Conservation (phyloP, 2,329 filamentous ascomycete species). For the Colletotrichum sp. region DNA sequence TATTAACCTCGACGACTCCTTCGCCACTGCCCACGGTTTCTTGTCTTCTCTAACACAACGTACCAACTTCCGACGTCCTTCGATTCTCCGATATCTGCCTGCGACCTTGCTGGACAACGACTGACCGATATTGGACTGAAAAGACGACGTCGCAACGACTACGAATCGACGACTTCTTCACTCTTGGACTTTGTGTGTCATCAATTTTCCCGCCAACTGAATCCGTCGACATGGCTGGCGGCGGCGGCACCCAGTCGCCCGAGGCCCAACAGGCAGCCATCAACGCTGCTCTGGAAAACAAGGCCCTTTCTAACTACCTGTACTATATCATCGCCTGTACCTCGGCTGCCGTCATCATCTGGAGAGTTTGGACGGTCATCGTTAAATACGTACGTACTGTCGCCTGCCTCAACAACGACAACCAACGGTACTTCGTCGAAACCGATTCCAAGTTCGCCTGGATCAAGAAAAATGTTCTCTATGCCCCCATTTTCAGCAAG, state of each 20-base stretch:
- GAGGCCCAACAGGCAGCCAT: conserved; percentile 29
- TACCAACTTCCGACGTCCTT: not conserved
- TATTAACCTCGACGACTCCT: not conserved
- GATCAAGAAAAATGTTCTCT: conserved; percentile 70
- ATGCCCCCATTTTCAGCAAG: conserved; percentile 68
- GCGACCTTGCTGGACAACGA: not conserved
- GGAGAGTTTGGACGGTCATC: conserved; percentile 66
- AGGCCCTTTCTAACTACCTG: conserved; percentile 64
- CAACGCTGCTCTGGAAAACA: conserved; percentile 46
- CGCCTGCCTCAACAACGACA: conserved; percentile 78
- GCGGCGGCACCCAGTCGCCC: conserved; percentile 20
- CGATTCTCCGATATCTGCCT: not conserved
- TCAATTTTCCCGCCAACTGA: not conserved
- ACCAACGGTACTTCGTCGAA: conserved; percentile 77
- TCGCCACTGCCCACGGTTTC: not conserved
- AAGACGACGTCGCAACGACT: not conserved
- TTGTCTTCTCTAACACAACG: not conserved
- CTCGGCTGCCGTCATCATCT: conserved; percentile 67
- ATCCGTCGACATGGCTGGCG: conserved; percentile 3
- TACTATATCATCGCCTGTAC: conserved; percentile 69
- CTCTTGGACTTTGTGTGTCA: not conserved
- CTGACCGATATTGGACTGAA: not conserved
- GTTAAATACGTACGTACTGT: conserved; percentile 75
- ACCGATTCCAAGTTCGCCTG: conserved; percentile 59
- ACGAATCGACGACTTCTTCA: not conserved